Evolutionary conservation across 768 basidiomycete genomes (phyloP).

Genomic region (Russula lepida): DNA sequence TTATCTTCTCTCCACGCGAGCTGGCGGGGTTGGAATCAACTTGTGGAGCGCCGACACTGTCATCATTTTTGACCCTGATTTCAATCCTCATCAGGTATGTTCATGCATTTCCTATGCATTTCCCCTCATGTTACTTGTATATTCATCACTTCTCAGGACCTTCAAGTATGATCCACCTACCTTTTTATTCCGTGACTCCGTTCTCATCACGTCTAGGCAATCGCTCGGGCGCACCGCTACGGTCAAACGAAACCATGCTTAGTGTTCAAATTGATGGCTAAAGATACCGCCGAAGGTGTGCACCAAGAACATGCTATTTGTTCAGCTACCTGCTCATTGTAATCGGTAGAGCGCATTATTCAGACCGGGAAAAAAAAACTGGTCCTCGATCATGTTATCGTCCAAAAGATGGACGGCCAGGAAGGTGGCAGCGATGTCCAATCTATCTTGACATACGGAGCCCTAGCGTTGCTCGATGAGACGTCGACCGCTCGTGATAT

Average conservation of each 20-base stretch:
- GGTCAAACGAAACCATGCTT: conserved; percentile 92
- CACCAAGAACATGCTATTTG: not conserved
- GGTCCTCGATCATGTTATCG: conserved; percentile 88
- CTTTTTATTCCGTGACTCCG: not conserved
- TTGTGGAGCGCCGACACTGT: conserved; percentile 79
- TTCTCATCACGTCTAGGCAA: conserved; percentile 49
- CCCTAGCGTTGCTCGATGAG: conserved; percentile 73
- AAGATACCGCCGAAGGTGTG: conserved; percentile 83
- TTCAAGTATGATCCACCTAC: conserved; percentile 55
- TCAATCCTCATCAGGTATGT: conserved; percentile 89
- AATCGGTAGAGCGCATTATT: conserved; percentile 69
- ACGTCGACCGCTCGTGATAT: conserved; percentile 55
- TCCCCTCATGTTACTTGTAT: not conserved
- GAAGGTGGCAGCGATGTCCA: conserved; percentile 71
- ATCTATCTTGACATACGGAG: conserved; percentile 84
- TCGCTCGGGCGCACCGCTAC: conserved; percentile 88
- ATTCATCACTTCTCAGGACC: conserved; percentile 46
- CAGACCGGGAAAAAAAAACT: conserved; percentile 94
- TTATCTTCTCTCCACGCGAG: conserved; percentile 86
- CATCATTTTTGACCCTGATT: conserved; percentile 90
- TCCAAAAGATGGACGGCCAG: conserved; percentile 88
- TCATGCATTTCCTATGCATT: not conserved
- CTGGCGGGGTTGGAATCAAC: conserved; percentile 40
- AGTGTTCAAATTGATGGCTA: conserved; percentile 94
- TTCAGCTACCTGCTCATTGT: not conserved